Evolutionary conservation across 768 basidiomycete genomes (phyloP).

Genomic region (Kwoniella heveanensis): DNA sequence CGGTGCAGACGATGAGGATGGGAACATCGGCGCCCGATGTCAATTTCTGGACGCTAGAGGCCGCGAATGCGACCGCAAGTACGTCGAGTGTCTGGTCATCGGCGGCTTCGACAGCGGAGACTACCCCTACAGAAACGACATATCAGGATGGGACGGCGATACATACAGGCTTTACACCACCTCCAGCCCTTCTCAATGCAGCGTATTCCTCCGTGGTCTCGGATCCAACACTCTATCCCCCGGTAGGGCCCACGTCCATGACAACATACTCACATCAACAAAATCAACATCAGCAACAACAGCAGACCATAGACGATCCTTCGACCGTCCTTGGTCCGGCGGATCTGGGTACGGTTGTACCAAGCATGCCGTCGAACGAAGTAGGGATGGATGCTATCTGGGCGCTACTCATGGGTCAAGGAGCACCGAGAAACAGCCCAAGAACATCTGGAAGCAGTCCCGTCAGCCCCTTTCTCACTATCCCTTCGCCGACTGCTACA

Average conservation of each 20-base stretch:
- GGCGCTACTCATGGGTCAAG: slow-evolving; percentile 10
- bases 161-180: background rate
- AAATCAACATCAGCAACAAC: background rate
- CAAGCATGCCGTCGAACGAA: slow-evolving; percentile 9
- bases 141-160: background rate
- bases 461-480: slow-evolving; percentile 6
- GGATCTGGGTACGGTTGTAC: background rate
- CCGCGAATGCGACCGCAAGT: background rate
- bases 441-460: background rate
- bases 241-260: background rate
- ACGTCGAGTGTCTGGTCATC: background rate
- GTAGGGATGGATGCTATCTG: slow-evolving; percentile 9
- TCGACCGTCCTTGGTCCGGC: slow-evolving; percentile 2
- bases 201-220: background rate
- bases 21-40: background rate
- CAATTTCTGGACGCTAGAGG: background rate
- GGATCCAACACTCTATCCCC: slow-evolving; percentile 4
- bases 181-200: background rate
- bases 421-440: background rate
- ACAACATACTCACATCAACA: background rate
- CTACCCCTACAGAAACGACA: background rate
- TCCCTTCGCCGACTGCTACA: slow-evolving; percentile 9
- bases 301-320: slow-evolving; percentile 4
- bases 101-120: background rate
- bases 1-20: background rate